Evolutionary conservation across 139 green algal genomes (phyloP).

Genomic region (Picochlorum sp.): DNA sequence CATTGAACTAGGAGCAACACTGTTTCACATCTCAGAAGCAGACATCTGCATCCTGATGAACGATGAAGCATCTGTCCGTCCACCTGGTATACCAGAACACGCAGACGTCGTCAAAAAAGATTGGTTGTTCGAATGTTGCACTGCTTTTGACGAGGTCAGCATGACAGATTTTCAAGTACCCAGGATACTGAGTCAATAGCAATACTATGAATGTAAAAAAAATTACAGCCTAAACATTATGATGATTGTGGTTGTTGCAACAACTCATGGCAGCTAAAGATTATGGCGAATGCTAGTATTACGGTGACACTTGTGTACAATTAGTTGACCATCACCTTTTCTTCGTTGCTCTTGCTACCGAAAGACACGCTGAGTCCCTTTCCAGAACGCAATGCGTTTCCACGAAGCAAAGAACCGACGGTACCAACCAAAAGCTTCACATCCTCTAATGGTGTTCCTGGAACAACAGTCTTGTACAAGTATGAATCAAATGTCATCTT

Average conservation of each 20-base stretch:
- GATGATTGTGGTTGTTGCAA: too few species aligned
- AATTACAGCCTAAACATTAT: too few species aligned
- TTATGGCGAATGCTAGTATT: background rate
- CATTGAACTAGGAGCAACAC: slow-evolving; percentile 2
- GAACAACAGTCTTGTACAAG: slow-evolving; percentile 99
- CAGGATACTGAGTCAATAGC: too few species aligned
- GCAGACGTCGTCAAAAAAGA: background rate
- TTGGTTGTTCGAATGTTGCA: background rate
- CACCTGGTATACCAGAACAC: background rate
- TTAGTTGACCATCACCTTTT: slow-evolving; percentile 7
- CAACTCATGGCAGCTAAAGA: background rate
- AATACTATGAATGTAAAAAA: too few species aligned
- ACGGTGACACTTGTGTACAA: background rate
- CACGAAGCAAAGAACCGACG: slow-evolving; percentile 74
- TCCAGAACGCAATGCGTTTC: slow-evolving; percentile 82
- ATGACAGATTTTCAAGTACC: too few species aligned
- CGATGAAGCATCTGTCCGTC: background rate
- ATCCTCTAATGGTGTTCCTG: slow-evolving; percentile 95
- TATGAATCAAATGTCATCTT: slow-evolving; percentile 99
- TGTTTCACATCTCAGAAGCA: background rate
- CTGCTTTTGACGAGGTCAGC: too few species aligned
- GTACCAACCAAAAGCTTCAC: slow-evolving; percentile 92
- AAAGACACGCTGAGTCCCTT: slow-evolving; percentile 60
- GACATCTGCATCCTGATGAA: background rate
- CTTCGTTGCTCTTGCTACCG: slow-evolving; percentile 40